Conservation (phyloP, 495 filamentous ascomycete genomes). For the Daldinia grandis region DNA sequence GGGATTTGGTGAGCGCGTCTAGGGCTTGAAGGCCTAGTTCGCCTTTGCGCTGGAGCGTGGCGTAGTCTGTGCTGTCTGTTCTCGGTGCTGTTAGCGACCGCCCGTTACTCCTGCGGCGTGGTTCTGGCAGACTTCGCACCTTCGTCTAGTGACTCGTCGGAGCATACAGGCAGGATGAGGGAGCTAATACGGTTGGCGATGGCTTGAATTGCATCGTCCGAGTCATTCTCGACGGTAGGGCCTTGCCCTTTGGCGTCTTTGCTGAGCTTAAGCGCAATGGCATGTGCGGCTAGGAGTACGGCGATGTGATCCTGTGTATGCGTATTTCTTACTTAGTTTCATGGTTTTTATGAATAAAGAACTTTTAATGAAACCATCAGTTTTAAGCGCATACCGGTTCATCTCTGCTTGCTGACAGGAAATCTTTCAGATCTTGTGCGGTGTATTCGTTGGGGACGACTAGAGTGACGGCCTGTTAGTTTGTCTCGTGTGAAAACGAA, state of each 20-base stretch:
- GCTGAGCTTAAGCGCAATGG: conserved; percentile 16
- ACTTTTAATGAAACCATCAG: neutral
- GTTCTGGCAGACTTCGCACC: no score
- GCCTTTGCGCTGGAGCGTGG: conserved; percentile 28
- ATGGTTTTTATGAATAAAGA: neutral
- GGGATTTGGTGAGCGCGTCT: conserved; percentile 7
- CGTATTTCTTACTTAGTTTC: neutral
- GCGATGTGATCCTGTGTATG: conserved; percentile 25
- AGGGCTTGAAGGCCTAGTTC: conserved; percentile 30
- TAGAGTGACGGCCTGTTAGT: conserved; percentile 4
- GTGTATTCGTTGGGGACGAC: conserved; percentile 14
- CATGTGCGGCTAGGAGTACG: conserved; percentile 26
- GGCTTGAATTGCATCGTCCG: neutral
- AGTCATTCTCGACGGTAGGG: neutral
- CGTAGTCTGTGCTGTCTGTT: conserved; percentile 40
- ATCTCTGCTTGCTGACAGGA: conserved; percentile 2
- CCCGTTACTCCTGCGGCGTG: no score
- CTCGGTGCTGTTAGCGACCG: no score
- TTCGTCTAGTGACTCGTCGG: conserved; percentile 30
- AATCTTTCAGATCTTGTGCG: neutral
- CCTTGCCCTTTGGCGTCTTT: neutral
- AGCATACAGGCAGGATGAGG: conserved; percentile 35
- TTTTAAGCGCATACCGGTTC: conserved; percentile 7
- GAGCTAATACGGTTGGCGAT: conserved; percentile 26
- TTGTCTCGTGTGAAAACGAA: no score